Base-by-base conservation (phyloP, 345 rosid species). In the Microcos paniculata region DNA sequence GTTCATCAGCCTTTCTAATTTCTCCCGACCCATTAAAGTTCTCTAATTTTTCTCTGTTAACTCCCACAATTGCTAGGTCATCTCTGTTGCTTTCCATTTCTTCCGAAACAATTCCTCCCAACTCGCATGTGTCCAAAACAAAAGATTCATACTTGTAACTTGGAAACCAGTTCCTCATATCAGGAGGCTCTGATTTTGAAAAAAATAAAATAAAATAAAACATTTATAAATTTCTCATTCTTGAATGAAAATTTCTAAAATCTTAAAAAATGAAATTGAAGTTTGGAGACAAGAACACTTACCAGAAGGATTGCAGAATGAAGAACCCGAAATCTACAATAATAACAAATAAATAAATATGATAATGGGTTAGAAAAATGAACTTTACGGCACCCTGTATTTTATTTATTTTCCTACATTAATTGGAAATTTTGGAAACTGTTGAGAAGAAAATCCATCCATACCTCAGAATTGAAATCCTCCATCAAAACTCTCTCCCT, bases 111-210 rank as follows among this genome's bases (percentile, higher is more conserved):
- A 49, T 8, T 69, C 72, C 79, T 46, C 48, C 58, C 10, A 62
- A 78, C 13, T 73, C 69, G 30, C 48, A 70, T 18, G 73, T 51
- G 28, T 58, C 74, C 75, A 78, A 68, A 18, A 68, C 76, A 1
- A 79, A 80, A n/a, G 85, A 79, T 40, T 82, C 82, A 40, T 79
- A 76, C 40, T 66, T 64, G 70, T 76, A 82, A 45, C 80, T 76
- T 26, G 82, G 76, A 57, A 72, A 76, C 85, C 82, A 82, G 45
- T 79, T 70, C 43, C 77, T 23, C 12, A 82, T 51, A 28, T 82
- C 85, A 48, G 80, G 73, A 72, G 77, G 77, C 31, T 62, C 71
- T 74, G 49, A 13, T 63, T 6, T 30, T 14, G 1, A 15, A 9
- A 6, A 2, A 35, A 7, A 35, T 7, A 35, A n/a, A n/a, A n/a